A percentile compares a stretch with the other conserved stretches of the same genome.
Conservation (phyloP, 139 green algal species). For the Pleodorina starrii region DNA sequence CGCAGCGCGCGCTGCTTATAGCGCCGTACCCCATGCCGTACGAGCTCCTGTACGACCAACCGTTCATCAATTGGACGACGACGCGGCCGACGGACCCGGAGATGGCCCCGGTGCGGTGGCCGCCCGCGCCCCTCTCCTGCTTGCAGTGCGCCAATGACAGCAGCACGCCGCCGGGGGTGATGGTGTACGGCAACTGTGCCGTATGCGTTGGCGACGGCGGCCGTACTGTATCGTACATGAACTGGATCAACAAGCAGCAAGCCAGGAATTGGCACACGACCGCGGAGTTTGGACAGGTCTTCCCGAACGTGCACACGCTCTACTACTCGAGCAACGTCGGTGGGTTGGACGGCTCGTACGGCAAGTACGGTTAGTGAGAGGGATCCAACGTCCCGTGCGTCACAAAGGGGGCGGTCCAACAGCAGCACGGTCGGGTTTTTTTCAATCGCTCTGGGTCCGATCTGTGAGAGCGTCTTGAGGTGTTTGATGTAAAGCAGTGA, state of each 20-base stretch:
- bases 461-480: no score
- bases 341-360: no score
- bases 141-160: background rate
- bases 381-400: no score
- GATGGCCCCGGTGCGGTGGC: background rate
- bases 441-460: no score
- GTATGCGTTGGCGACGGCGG: background rate
- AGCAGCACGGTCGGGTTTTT: no score
- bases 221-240: background rate
- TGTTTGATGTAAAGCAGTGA: no score
- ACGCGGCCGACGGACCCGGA: background rate
- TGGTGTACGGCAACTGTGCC: background rate
- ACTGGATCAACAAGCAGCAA: background rate
- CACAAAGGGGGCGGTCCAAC: no score
- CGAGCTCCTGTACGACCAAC: background rate
- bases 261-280: background rate
- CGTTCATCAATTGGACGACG: constrained; percentile 16
- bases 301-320: background rate
- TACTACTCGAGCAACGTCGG: constrained; percentile 1
- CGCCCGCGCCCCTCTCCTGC: background rate
- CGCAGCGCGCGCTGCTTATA: background rate
- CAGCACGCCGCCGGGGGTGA: background rate
- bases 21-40: background rate
- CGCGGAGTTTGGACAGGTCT: background rate
- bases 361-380: no score